Percentiles rank a stretch among this genome's conserved stretches.
Evolutionary conservation across 805 yeast species (phyloP).

Genomic region (Starmerella sirachaensis): DNA sequence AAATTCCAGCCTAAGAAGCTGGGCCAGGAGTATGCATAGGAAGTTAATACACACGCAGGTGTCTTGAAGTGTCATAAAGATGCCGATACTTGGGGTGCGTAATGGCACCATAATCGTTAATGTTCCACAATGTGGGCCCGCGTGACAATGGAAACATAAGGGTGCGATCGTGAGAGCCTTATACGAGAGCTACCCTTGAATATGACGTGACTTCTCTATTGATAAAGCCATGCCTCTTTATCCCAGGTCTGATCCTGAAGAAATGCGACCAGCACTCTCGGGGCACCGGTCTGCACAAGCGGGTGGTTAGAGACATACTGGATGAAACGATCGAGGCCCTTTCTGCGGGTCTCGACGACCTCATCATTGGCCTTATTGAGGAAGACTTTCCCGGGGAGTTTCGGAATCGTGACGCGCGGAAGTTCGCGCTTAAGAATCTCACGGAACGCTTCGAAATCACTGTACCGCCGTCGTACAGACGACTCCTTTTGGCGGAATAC

Average conservation of each 20-base stretch:
- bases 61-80: too few relatives aligned
- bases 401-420: slow-evolving; percentile 70
- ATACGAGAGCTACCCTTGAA: not conserved
- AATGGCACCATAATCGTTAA: too few relatives aligned
- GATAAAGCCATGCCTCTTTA: slow-evolving; percentile 23
- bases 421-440: slow-evolving; percentile 64
- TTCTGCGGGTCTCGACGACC: slow-evolving; percentile 69
- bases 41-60: not conserved
- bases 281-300: slow-evolving; percentile 65
- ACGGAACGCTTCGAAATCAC: slow-evolving; percentile 77
- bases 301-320: slow-evolving; percentile 84
- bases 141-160: not conserved
- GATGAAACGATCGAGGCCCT: slow-evolving; percentile 72
- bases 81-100: too few relatives aligned
- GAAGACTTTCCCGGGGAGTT: slow-evolving; percentile 78
- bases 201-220: not conserved
- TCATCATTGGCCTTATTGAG: slow-evolving; percentile 69
- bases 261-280: slow-evolving; percentile 64
- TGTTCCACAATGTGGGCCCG: too few relatives aligned
- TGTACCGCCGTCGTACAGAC: slow-evolving; percentile 70
- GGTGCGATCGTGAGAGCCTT: not conserved
- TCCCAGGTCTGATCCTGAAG: slow-evolving; percentile 83
- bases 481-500: slow-evolving; percentile 56
- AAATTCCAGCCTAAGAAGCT: not conserved
- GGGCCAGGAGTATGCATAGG: not conserved